Evolutionary conservation across 768 basidiomycete genomes (phyloP).

Genomic region (Roridomyces roridus): DNA sequence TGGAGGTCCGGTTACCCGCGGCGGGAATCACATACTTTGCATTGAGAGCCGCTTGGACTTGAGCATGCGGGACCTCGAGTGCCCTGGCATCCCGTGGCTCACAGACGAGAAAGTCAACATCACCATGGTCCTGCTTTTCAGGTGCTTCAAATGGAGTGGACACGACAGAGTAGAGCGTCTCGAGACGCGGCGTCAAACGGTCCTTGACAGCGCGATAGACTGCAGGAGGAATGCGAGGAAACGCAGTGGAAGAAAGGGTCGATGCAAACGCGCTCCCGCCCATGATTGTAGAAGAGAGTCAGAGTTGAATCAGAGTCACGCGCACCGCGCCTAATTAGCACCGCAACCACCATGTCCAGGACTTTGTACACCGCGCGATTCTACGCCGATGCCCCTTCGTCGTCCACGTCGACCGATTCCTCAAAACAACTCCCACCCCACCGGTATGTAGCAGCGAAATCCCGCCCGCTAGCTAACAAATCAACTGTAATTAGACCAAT

Average conservation of each 20-base stretch:
- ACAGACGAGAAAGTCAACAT: slow-evolving; percentile 71
- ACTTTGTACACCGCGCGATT: slow-evolving; percentile 23
- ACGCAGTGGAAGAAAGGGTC: slow-evolving; percentile 45
- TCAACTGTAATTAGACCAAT: too few species aligned
- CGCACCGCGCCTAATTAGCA: too few species aligned
- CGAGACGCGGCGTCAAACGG: slow-evolving; percentile 46
- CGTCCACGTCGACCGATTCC: slow-evolving; percentile 8
- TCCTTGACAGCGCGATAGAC: slow-evolving; percentile 60
- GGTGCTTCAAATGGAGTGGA: slow-evolving; percentile 67
- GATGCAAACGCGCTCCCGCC: slow-evolving; percentile 73
- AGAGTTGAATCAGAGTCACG: too few species aligned
- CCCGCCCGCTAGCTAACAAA: too few species aligned
- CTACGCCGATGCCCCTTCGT: slow-evolving; percentile 20
- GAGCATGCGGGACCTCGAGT: slow-evolving; percentile 40
- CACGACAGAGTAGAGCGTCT: slow-evolving; percentile 55
- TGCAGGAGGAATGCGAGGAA: slow-evolving; percentile 66
- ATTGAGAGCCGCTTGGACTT: slow-evolving; percentile 48
- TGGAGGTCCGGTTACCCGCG: slow-evolving; percentile 62
- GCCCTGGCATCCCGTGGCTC: slow-evolving; percentile 38
- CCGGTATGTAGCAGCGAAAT: too few species aligned
- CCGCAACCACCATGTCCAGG: neutral
- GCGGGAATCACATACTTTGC: slow-evolving; percentile 53
- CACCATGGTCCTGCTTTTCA: slow-evolving; percentile 69
- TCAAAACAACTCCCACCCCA: slow-evolving; percentile 5
- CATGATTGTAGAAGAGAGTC: slow-evolving; percentile 48